Base-by-base conservation (phyloP, 2,329 filamentous ascomycete species). In the Coniella vitis region DNA sequence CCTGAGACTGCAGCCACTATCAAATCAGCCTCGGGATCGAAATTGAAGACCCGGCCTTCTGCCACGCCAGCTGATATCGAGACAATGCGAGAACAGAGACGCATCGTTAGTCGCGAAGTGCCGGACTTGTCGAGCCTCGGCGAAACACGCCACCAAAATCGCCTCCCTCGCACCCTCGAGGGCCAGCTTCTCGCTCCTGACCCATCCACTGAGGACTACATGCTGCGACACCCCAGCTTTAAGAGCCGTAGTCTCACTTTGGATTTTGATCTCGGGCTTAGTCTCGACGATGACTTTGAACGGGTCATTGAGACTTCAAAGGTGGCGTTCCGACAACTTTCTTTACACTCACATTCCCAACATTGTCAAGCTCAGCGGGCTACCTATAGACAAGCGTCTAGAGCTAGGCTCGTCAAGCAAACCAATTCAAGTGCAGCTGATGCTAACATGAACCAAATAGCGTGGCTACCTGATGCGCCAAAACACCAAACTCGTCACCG, bases 381-480 rank as follows among this genome's bases (percentile, higher is more conserved):
- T 17, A 32, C 47, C 3, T 58, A 62, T 56, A 70, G 71, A 73
- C 73, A 74, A 75, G 69, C 62, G 69, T 73, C 72, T 65, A 56
- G 59, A 45, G 48, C 55, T 46, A 47, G 37, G 21, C 51, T 45
- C 29, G 38, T 36, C 14, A 46, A 32, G 16, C 54, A 55, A 52
- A 44, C 47, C 54, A 21, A 39, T 42, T 40, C 37, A 36, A 29
- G 35, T 50, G 43, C 52, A 54, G 54, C 54, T 61, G 53, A 51
- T 55, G 76, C 84, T 88, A 83, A 89, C 76, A 63, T 72, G 61
- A 75, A 68, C 58, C n/a, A 76, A 75, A 81, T 86, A 96, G 90
- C 90, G 94, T 73, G 93, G 93, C 49, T 98, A 98, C 63, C 76
- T 97, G 39, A 98, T 97, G 91, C 84, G 93, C 61, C 91, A 98